Conservation (phyloP, 441 rosid genomes). For the Brassica hybrid region DNA sequence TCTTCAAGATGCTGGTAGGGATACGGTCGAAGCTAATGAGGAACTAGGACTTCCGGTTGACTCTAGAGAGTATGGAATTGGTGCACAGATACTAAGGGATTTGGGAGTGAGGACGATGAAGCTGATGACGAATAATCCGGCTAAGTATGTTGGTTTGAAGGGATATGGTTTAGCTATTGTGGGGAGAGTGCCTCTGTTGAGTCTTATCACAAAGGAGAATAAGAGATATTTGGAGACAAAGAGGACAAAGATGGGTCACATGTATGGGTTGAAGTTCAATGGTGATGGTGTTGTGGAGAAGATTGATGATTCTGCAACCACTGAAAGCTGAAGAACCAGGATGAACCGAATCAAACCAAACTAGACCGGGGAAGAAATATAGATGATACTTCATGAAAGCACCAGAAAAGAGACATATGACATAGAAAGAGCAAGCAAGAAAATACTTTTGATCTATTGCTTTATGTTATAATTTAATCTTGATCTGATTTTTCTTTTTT, state of each 20-base stretch:
- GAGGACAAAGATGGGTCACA: conserved; percentile 73
- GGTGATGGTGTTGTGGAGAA: conserved; percentile 40
- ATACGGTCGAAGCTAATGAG: conserved; percentile 88
- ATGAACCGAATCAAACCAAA: background rate
- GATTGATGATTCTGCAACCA: conserved; percentile 25
- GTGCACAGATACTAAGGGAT: conserved; percentile 85
- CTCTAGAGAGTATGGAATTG: conserved; percentile 89
- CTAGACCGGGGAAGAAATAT: background rate
- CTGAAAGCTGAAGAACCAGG: conserved; percentile 20
- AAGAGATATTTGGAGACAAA: conserved; percentile 74
- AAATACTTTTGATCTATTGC: conserved; percentile 19
- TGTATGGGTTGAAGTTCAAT: conserved; percentile 59
- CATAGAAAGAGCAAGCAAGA: background rate
- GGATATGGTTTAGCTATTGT: conserved; percentile 80
- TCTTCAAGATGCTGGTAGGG: conserved; percentile 89
- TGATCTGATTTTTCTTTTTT: background rate
- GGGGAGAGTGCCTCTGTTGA: conserved; percentile 79
- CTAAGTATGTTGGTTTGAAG: conserved; percentile 81
- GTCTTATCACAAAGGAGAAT: conserved; percentile 68
- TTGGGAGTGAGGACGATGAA: conserved; percentile 80
- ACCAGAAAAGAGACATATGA: conserved; percentile 12
- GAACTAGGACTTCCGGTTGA: conserved; percentile 88
- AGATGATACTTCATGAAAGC: background rate
- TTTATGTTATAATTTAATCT: background rate
- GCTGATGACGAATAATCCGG: conserved; percentile 89